These are phyloP conservation scores for Penicillium sp. DNA, from an alignment of 2,329 filamentous ascomycete species.

Conservation along the genomic window DNA sequence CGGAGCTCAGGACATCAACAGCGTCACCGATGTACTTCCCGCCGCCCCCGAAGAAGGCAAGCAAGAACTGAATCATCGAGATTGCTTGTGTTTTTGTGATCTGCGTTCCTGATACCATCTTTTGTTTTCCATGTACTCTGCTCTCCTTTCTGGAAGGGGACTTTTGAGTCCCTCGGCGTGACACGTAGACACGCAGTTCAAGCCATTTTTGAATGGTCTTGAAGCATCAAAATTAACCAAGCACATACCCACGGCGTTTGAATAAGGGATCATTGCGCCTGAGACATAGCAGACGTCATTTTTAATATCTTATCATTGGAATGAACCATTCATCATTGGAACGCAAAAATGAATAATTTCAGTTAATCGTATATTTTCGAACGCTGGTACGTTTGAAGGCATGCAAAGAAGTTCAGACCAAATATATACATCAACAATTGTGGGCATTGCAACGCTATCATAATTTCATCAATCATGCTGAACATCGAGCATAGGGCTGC, in stretches of 20 bases:
- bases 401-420: neutral
- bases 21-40: conserved; percentile 42
- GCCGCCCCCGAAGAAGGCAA: conserved; percentile 43
- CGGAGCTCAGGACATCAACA: conserved; percentile 13
- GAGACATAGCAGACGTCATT: neutral
- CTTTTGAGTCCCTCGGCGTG: neutral
- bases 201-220: neutral
- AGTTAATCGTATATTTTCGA: neutral
- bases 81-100: neutral
- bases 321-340: neutral
- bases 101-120: conserved; percentile 13
- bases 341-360: neutral
- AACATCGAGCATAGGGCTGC: neutral
- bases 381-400: neutral
- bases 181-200: neutral
- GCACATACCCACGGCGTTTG: conserved; percentile 13
- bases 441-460: conserved; percentile 1
- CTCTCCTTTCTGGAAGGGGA: conserved; percentile 1
- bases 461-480: conserved; percentile 14
- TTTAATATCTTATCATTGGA: conserved; percentile 4
- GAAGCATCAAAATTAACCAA: conserved; percentile 13
- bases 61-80: conserved; percentile 20
- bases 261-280: neutral
- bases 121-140: conserved; percentile 3
- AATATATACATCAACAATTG: conserved; percentile 1